These are phyloP conservation scores for Annulohypoxylon bovei DNA, from an alignment of 495 filamentous ascomycete genomes.

Conservation along the genomic window DNA sequence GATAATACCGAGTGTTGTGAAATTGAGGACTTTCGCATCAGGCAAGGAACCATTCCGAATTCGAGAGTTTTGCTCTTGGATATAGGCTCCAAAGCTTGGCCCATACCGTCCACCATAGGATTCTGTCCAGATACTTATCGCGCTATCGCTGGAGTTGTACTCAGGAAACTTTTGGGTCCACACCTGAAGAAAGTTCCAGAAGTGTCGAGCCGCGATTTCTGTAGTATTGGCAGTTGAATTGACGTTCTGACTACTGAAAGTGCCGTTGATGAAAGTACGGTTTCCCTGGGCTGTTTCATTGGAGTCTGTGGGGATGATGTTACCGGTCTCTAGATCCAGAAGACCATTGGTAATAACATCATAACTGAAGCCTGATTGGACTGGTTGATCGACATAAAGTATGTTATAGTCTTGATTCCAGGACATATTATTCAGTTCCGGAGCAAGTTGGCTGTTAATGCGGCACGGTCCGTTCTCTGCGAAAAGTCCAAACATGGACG, in stretches of 20 bases:
- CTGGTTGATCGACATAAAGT: constrained; percentile 74
- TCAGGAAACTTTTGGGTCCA: constrained; percentile 69
- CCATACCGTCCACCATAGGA: constrained; percentile 71
- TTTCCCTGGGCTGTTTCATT: constrained; percentile 47
- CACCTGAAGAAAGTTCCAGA: constrained; percentile 75
- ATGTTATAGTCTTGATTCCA: constrained; percentile 77
- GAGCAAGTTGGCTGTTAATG: constrained; percentile 53
- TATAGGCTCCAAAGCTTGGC: constrained; percentile 66
- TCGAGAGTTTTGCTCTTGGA: constrained; percentile 66
- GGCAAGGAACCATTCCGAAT: constrained; percentile 57
- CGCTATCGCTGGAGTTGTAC: constrained; percentile 56
- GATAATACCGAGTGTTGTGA: constrained; percentile 66
- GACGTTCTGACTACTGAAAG: constrained; percentile 60
- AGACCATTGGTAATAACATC: constrained; percentile 56
- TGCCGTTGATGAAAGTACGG: constrained; percentile 64
- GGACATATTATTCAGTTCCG: constrained; percentile 62
- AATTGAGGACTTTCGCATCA: constrained; percentile 57
- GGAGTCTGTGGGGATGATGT: constrained; percentile 31
- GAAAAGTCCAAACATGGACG: constrained; percentile 69
- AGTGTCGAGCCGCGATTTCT: constrained; percentile 64
- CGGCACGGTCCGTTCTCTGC: constrained; percentile 61
- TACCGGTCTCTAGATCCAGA: constrained; percentile 43
- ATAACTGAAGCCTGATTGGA: constrained; percentile 64
- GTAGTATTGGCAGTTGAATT: constrained; percentile 68
- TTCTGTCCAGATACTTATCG: constrained; percentile 68